A percentile compares a stretch with the other conserved stretches of the same genome.
Evolutionary conservation across 129 eudicot species (phyloP).

Genomic region (Helianthus annuus): HanXRQr2.0-SUNRISE NC_035439.2:11455641-11456140

Average conservation of each 20-base stretch:
- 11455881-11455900: not conserved
- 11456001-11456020: slow-evolving; percentile 7
- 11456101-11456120: slow-evolving; percentile 33
- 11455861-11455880: slow-evolving; percentile 7
- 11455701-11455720: too few species aligned
- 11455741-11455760: too few species aligned
- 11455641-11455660: too few species aligned
- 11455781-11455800: too few species aligned
- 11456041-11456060: slow-evolving; percentile 87
- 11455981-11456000: slow-evolving; percentile 13
- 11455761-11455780: too few species aligned
- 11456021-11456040: slow-evolving; percentile 61
- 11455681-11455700: too few species aligned
- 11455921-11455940: slow-evolving; percentile 10
- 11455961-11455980: not conserved
- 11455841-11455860: too few species aligned
- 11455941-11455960: slow-evolving; percentile 9
- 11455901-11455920: slow-evolving; percentile 4
- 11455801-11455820: too few species aligned
- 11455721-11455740: too few species aligned
- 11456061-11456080: slow-evolving; percentile 81
- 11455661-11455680: too few species aligned
- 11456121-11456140: slow-evolving; percentile 40
- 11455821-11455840: not conserved
- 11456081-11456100: slow-evolving; percentile 74